These are phyloP conservation scores for Dalbergia oliveri DNA, from an alignment of 306 rosid species.

Conservation along the genomic window DNA sequence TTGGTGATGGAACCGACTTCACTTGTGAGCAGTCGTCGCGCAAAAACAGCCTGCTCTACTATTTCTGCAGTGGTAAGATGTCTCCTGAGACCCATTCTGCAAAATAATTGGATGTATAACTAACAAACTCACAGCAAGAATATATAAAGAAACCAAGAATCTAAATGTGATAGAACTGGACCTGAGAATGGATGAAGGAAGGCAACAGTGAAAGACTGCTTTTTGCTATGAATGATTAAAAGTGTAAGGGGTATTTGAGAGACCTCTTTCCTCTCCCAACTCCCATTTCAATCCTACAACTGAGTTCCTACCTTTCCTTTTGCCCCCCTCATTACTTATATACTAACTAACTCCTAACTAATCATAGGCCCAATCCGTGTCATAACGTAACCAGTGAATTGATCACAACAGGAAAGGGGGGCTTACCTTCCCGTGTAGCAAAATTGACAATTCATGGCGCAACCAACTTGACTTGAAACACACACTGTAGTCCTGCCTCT, in stretches of 20 bases:
- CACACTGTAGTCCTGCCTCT: slow-evolving; percentile 90
- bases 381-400: neutral
- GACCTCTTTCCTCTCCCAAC: neutral
- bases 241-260: neutral
- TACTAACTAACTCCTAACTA: neutral
- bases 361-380: neutral
- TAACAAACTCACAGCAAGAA: slow-evolving; percentile 35
- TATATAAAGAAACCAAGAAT: neutral
- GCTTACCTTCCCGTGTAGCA: slow-evolving; percentile 94
- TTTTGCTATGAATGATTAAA: neutral
- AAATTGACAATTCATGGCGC: slow-evolving; percentile 96
- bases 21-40: slow-evolving; percentile 72
- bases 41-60: slow-evolving; percentile 91
- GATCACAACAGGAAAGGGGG: slow-evolving; percentile 24
- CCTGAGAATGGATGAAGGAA: neutral
- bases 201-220: neutral
- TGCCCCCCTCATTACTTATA: neutral
- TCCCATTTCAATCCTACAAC: neutral
- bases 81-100: slow-evolving; percentile 94
- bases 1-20: slow-evolving; percentile 90
- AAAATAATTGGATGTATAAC: slow-evolving; percentile 40
- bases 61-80: slow-evolving; percentile 92
- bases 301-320: too few relatives aligned
- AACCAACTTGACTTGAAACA: slow-evolving; percentile 98
- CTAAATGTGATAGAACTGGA: neutral